Evolutionary conservation across 495 filamentous ascomycete species (phyloP), one percentile per base, ranked within the genome.

Genomic region (Penicillium pulvis): DNA sequence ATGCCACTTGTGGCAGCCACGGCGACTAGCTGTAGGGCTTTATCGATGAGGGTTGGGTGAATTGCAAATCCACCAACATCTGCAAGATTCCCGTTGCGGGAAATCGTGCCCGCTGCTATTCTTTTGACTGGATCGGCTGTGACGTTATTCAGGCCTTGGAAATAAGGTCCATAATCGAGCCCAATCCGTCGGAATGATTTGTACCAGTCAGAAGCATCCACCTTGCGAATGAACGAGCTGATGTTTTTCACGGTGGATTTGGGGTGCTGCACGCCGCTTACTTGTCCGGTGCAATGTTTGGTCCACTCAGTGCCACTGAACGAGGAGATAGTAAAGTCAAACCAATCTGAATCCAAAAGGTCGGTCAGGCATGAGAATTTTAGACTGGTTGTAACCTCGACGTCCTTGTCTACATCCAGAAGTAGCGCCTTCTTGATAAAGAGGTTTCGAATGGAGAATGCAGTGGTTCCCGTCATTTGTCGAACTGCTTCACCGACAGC

Each of bases 321-420:
- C 16, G 70, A 59, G 11, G 33, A 35, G 46, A 84, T 78, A 2
- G 60, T 62, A 44, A 84, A 84, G 0, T 78, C 70, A 30, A 66
- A 80, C 73, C 72, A 81, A 0, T 65, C 48, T 9, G 73, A 75
- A 5, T 79, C 72, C 5, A 56, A 30, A 10, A 60, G 52, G 41
- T 77, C 71, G 0, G 71, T 77, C 2, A 80, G 61, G 10, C 57
- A 54, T 7, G 57, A 62, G 1, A 60, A 73, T 3, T 70, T 65
- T 3, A 83, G 47, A 1, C 53, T 66, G 6, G 80, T 82, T 2
- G 80, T 53, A 9, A 83, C 52, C 59, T 83, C 78, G 12, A 63
- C 57, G 0, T 64, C 30, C 26, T 71, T 64, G 0, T 45, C 53
- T 26, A 84, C 79, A 6, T 71, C 56, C 8, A 85, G 65, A 2